Evolutionary conservation across 345 rosid genomes (phyloP).

Genomic region (Eucalyptus fibrosa): DNA sequence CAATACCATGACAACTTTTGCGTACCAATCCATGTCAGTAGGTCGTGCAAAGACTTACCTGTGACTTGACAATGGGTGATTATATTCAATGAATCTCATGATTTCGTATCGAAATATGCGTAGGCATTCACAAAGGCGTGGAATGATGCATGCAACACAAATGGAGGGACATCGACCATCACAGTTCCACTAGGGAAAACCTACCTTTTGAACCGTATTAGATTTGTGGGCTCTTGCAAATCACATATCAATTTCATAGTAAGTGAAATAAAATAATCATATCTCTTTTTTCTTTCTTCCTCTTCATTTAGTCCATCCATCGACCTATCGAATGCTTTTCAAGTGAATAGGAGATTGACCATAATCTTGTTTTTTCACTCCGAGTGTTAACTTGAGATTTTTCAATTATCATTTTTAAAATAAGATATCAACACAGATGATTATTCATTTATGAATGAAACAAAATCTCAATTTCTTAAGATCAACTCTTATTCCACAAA

Average conservation of each 20-base stretch:
- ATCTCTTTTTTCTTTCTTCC: background rate
- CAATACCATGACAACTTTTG: background rate
- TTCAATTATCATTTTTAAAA: background rate
- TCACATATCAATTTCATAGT: background rate
- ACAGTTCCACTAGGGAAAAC: background rate
- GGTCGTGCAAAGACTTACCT: background rate
- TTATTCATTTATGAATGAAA: background rate
- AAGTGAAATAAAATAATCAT: background rate
- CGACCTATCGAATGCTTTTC: background rate
- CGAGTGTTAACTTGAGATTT: background rate
- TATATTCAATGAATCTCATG: background rate
- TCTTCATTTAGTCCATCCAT: too few species aligned
- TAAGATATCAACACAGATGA: rapidly evolving
- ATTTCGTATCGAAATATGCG: background rate
- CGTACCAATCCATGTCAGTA: background rate
- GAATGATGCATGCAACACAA: background rate
- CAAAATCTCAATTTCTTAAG: background rate
- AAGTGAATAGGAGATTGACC: background rate
- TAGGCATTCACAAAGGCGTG: background rate
- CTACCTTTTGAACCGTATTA: background rate
- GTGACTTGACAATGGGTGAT: background rate
- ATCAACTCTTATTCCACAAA: rapidly evolving
- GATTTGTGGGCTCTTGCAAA: background rate
- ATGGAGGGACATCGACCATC: background rate
- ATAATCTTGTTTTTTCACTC: background rate